These are phyloP conservation scores for Colletotrichum incanum DNA, from an alignment of 2,329 filamentous ascomycete species.

Conservation along the genomic window DNA sequence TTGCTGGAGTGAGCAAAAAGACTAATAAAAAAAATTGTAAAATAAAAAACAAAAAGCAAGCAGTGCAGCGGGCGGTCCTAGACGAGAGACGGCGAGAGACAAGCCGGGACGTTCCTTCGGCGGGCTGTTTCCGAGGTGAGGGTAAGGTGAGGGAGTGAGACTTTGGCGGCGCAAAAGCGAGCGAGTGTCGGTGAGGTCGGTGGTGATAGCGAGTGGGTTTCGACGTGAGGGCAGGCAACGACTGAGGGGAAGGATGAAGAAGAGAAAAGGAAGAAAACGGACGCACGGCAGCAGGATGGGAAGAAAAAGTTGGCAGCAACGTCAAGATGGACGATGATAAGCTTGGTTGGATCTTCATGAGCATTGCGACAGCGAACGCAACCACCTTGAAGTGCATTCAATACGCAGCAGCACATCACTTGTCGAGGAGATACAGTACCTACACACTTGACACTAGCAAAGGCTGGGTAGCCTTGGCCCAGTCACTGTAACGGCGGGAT, in stretches of 20 bases:
- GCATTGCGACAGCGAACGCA: slow-evolving; percentile 14
- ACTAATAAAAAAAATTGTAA: slow-evolving; percentile 17
- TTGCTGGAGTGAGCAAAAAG: slow-evolving; percentile 23
- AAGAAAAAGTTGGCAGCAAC: slow-evolving; percentile 30
- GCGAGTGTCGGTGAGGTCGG: slow-evolving; percentile 26
- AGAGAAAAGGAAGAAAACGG: background rate
- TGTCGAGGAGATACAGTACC: background rate
- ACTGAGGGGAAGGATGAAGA: background rate
- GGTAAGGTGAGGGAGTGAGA: slow-evolving; percentile 7
- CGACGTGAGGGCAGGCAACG: slow-evolving; percentile 1
- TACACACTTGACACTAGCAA: background rate
- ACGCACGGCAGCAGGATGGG: background rate
- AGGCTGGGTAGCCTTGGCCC: background rate
- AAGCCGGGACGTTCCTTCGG: slow-evolving; percentile 5
- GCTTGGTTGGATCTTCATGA: slow-evolving; percentile 32
- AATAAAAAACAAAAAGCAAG: slow-evolving; percentile 10
- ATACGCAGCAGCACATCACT: background rate
- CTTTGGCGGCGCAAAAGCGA: slow-evolving; percentile 24
- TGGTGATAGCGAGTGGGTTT: slow-evolving; percentile 16
- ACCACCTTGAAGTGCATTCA: slow-evolving; percentile 1
- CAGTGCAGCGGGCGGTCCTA: slow-evolving; percentile 2
- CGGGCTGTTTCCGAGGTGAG: slow-evolving; percentile 4
- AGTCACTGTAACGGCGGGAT: slow-evolving; percentile 24
- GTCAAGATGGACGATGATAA: slow-evolving; percentile 24
- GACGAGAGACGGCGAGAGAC: slow-evolving; percentile 4